phyloP scores from a whole-genome alignment of 805 yeast genomes.

The Tanozyma kutaoensis region DNA sequence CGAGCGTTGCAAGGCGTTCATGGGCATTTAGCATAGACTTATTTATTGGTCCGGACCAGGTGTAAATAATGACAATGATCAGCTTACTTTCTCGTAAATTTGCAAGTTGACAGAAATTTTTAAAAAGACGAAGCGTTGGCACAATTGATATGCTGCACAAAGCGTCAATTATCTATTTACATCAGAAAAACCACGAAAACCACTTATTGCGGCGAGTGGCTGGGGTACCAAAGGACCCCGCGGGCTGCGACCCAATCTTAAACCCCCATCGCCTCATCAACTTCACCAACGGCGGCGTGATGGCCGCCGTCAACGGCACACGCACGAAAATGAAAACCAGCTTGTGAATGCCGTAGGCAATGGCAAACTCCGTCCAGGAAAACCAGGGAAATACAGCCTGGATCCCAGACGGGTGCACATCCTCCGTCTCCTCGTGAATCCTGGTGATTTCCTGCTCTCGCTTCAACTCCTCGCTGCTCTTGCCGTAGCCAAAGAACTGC shows the following conservation, averaged over 20 bases:
- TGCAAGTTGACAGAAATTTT: too few relatives aligned
- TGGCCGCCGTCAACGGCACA: slow-evolving; percentile 82
- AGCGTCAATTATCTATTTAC: too few relatives aligned
- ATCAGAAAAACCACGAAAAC: slow-evolving; percentile 44
- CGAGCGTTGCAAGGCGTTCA: slow-evolving; percentile 62
- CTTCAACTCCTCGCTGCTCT: slow-evolving; percentile 28
- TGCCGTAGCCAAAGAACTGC: slow-evolving; percentile 49
- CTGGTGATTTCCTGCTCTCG: slow-evolving; percentile 20
- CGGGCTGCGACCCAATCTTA: too few relatives aligned
- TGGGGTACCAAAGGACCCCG: too few relatives aligned
- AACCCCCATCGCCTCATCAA: slow-evolving; percentile 67
- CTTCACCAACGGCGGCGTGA: slow-evolving; percentile 70
- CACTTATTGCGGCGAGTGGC: slow-evolving; percentile 41
- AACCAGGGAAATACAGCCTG: slow-evolving; percentile 16
- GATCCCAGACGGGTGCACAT: slow-evolving; percentile 10
- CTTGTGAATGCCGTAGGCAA: slow-evolving; percentile 92
- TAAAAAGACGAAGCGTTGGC: too few relatives aligned
- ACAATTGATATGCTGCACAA: too few relatives aligned
- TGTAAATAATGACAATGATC: too few relatives aligned
- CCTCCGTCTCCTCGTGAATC: slow-evolving; percentile 11
- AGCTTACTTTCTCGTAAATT: too few relatives aligned
- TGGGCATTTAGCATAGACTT: slow-evolving; percentile 40
- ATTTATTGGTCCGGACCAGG: too few relatives aligned
- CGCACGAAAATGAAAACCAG: slow-evolving; percentile 63
- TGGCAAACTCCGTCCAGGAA: slow-evolving; percentile 70